Evolutionary conservation across 305 asterid genomes (phyloP), one percentile per base, ranked within the genome.

Genomic region (Fraxinus floribunda): DNA sequence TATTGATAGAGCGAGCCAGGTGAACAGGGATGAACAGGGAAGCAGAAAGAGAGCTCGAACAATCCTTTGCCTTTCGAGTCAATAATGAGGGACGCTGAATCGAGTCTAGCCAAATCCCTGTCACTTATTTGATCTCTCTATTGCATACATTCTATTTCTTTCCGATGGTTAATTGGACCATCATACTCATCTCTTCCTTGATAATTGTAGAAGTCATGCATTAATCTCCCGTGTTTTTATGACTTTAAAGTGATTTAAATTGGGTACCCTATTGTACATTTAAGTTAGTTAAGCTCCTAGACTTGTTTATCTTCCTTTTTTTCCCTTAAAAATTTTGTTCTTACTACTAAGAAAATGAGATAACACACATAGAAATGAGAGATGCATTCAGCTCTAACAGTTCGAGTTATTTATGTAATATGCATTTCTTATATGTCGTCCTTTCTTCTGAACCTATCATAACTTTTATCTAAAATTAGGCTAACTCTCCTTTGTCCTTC

Each of bases 21-120:
- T n/a, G n/a, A n/a, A n/a, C n/a, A n/a, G n/a, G n/a, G n/a, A n/a
- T 94, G 66, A 92, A 90, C 85, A 89, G 98, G 84, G 98, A 95
- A 91, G 97, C 97, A 93, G 99, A 86, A 92, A 84, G 91, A 92
- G 84, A 81, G 97, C 97, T 72, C 89, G 82, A 84, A 91, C 97
- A 2, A 89, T 96, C 52, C 92, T 83, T 84, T 88, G 29, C 98
- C 98, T 71, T 95, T 95, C 44, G 98, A 39, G 46, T 39, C 46
- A 8, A 41, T 41, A 41, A 41, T 41, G 49, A 41, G 49, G 4
- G 15, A 35, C 39, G 39, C 0, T 0, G 41, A 38, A 38, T 6
- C 2, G 11, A 44, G 18, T 15, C 5, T 46, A 46, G 5, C 0
- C 18, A 13, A 46, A 46, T 46, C 57, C 57, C n/a, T 9, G 3